Evolutionary conservation across 1,284 basidiomycete genomes (phyloP), one percentile per base, ranked within the genome.

Genomic region (Tilletia walkeri): DNA sequence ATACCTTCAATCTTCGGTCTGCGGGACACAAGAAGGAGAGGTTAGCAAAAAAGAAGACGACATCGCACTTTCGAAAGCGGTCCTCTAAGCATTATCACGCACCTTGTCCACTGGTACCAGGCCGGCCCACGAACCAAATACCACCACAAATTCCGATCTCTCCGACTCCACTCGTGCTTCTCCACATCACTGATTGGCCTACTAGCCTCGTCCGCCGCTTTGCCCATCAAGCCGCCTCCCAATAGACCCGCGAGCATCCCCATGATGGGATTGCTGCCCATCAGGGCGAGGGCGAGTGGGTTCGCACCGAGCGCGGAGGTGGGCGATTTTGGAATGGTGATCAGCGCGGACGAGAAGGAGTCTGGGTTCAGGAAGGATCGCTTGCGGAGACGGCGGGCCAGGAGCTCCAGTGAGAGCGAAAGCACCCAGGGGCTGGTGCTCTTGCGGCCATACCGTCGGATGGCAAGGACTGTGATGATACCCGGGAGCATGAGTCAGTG

Each of bases 71-170:
- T 30, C n/a, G 20, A 38, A 41, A 14, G 12, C 6, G 1, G 56
- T 34, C 12, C 4, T 1, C 16, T 3, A 70, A 34, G 9, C 41
- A 45, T 7, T 45, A 45, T 7, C 3, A 82, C 88, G 70, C 74
- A 91, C 89, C 89, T 87, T 47, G 94, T 95, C 85, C 89, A 95
- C 3, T 88, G 87, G 74, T 91, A 86, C 95, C 95, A 98, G 69
- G 95, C 88, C 4, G 92, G 90, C 36, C 94, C 94, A 48, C 93
- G 89, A 73, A 97, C 86, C 66, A 96, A 87, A 84, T 95, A 95
- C 89, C 90, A 92, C 41, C 91, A 85, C 71, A 97, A 87, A 74
- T 91, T 89, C 65, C 90, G 88, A 82, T 94, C 92, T 75, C 93
- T 86, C 67, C 88, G 87, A 18, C 91, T 89, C 80, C 95, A 92